Base-by-base conservation (phyloP, 768 basidiomycete genomes). In the Lactifluus pinguis region DNA sequence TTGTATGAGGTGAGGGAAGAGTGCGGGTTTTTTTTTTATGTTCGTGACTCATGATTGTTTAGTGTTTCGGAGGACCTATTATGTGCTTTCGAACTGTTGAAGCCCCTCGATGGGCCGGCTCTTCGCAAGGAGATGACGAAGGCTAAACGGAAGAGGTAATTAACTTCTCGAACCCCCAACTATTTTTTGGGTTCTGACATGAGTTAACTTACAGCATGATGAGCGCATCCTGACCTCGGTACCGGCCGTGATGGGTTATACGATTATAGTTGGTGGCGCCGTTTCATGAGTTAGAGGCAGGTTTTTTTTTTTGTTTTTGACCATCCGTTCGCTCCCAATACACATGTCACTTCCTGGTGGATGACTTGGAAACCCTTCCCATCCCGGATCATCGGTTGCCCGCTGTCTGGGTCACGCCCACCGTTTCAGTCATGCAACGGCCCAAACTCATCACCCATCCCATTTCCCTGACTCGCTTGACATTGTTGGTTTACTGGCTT, bases 41-140 rank as follows among this genome's bases (percentile, higher is more conserved):
- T 6, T 14, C 14, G 39, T 51, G 34, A 53, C 55, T 55, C 8
- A 45, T 14, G 7, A 32, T 21, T 17, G 51, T 63, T 52, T 65
- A 92, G 91, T 68, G 97, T 98, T 17, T 97, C 95, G 32, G 97
- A 98, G 74, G 97, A 99, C 72, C 76, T 99, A 53, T 77, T 99
- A 29, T 99, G 97, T 69, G 95, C 97, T 10, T 99, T 99, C 69
- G 97, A 99, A 74, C 77, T 98, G 55, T 83, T 99, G 61, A 98
- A 98, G 73, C 95, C 95, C 17, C 78, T 98, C 67, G 94, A 98
- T 69, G 92, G 91, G 8, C 88, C 93, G 29, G 95, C 94, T 32
- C 75, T 98, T 66, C 88, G 93, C 67, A 98, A 98, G 74, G 95
- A 98, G 73, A 97, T 98, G 94, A 95, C 92, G 45, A 97, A 97